Evolutionary conservation across 2,329 filamentous ascomycete species (phyloP), one percentile per base, ranked within the genome.

Genomic region (Hymenoscyphus infarciens): DNA sequence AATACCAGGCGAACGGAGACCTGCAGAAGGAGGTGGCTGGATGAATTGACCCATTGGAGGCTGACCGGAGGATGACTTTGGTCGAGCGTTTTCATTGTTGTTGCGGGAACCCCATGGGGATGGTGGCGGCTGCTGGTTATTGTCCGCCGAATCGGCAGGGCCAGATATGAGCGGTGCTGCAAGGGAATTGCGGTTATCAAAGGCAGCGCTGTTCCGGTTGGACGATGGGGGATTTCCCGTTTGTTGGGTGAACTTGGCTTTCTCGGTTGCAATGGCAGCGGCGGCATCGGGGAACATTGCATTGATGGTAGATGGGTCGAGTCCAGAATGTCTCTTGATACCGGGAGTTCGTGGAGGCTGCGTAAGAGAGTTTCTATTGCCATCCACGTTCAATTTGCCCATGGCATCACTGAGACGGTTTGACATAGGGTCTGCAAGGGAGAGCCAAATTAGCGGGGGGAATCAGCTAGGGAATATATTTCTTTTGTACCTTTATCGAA

Each of bases 251-350:
- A 96, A 98, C 75, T 97, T 96, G 63, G 93, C 94, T 80, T 97
- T 97, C 77, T 99, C 94, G 65, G 95, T 96, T 29, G 94, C 94
- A 75, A 99, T 98, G n/a, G 95, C 95, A 52, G 94, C 94, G 15
- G 95, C 95, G 54, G 95, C 95, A 79, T 99, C 95, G 6, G 95
- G 95, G 76, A 99, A 99, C 95, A 99, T 98, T 72, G 92, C 92
- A 77, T 97, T 97, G 77, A 99, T 97, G 27, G 92, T 96, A 35
- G 89, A 92, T 5, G 91, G 84, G 74, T 98, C 94, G 62, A 99
- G 86, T n/a, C 90, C 92, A 55, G 95, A 98, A 75, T 96, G 95
- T 70, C 95, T 88, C 80, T 97, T 98, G 59, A 87, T 86, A 59
- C 88, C 84, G 13, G 92, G 86, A 57, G 89, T 91, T 61, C 89